A percentile compares a stretch with the other conserved stretches of the same genome.
Evolutionary conservation across 139 green algal genomes (phyloP).

Genomic region (Deuterostichococcus epilithicus): DNA sequence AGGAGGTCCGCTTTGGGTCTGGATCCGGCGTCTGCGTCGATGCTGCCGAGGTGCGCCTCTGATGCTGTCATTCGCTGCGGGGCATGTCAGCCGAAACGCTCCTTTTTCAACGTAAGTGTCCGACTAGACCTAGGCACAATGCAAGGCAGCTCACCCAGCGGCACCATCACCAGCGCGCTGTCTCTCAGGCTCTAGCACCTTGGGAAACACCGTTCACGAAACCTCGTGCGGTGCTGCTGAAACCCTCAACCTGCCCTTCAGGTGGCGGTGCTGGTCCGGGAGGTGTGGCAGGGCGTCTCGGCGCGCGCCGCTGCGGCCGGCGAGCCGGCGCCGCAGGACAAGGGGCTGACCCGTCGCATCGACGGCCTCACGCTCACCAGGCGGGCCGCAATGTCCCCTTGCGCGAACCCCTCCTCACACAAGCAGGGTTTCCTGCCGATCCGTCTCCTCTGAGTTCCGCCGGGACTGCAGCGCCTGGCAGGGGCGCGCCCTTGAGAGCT

Average conservation of each 20-base stretch:
- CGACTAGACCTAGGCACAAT: not conserved
- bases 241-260: slow-evolving; percentile 3
- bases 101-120: not conserved
- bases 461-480: not conserved
- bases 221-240: not conserved
- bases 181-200: too few relatives aligned
- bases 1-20: slow-evolving; percentile 51
- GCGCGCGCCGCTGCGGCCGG: slow-evolving; percentile 15
- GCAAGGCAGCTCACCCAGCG: too few relatives aligned
- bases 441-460: not conserved
- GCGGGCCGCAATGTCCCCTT: slow-evolving; percentile 21
- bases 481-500: too few relatives aligned
- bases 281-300: slow-evolving; percentile 62
- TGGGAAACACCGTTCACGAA: too few relatives aligned
- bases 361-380: slow-evolving; percentile 66
- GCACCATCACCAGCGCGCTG: too few relatives aligned
- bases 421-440: not conserved
- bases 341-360: slow-evolving; percentile 62
- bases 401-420: not conserved
- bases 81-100: not conserved
- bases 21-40: slow-evolving; percentile 37
- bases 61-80: not conserved
- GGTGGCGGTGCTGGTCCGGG: slow-evolving; percentile 42
- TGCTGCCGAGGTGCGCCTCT: slow-evolving; percentile 41
- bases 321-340: slow-evolving; percentile 41